These are phyloP conservation scores for Elaeis guineensis DNA, from an alignment of 176 grass and related monocot genomes.

Conservation along the genomic window DNA sequence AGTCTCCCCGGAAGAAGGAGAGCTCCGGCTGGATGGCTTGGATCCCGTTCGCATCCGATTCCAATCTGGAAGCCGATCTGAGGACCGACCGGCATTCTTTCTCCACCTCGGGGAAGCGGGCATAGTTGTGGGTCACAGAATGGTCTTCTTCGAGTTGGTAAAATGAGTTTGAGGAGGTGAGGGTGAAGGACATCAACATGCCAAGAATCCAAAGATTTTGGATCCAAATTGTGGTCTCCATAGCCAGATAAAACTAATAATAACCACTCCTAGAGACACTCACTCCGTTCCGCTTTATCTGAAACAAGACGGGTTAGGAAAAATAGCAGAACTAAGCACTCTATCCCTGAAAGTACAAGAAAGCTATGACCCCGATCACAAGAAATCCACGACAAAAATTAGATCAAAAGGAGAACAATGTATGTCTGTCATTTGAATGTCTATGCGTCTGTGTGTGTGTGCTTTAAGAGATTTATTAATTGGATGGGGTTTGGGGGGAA, in stretches of 20 bases:
- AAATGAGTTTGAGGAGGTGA: background rate
- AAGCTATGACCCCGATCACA: too few relatives aligned
- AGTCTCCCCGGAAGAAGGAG: conserved; percentile 55
- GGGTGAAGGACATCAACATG: background rate
- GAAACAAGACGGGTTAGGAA: background rate
- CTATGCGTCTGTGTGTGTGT: too few relatives aligned
- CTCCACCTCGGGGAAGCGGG: conserved; percentile 49
- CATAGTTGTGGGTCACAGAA: conserved; percentile 49
- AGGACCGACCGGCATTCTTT: conserved; percentile 44
- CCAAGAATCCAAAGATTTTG: background rate
- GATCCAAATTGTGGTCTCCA: background rate
- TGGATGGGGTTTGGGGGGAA: too few relatives aligned
- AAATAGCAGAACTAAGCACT: too few relatives aligned
- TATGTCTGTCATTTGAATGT: too few relatives aligned
- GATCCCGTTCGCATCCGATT: conserved; percentile 50
- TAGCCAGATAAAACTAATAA: background rate
- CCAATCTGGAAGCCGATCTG: conserved; percentile 28
- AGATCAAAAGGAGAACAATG: too few relatives aligned
- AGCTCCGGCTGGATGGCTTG: conserved; percentile 46
- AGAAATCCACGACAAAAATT: too few relatives aligned
- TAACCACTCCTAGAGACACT: background rate
- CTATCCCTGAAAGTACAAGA: too few relatives aligned
- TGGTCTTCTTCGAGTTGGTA: background rate
- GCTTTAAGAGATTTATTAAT: too few relatives aligned
- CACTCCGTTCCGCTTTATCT: background rate